phyloP scores from a whole-genome alignment of 176 grass and related monocot species.

The Typha latifolia region DNA sequence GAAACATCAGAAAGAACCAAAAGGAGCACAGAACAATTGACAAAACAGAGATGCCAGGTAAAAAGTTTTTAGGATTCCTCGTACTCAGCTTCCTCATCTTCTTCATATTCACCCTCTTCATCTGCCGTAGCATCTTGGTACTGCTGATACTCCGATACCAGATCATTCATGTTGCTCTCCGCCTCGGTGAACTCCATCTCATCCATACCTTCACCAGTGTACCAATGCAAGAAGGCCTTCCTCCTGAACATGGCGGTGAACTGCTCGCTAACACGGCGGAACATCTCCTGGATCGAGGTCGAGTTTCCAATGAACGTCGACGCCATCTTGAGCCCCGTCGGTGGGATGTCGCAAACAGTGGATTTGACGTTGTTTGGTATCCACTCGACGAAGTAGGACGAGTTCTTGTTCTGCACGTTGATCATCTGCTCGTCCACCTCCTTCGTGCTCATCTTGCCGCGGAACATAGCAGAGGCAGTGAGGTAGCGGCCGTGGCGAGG shows the following conservation, averaged over 20 bases:
- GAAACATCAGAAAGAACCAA: too few species aligned
- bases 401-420: constrained; percentile 75
- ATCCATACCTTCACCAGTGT: too few species aligned
- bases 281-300: constrained; percentile 78
- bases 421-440: constrained; percentile 88
- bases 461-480: constrained; percentile 73
- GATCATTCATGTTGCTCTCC: too few species aligned
- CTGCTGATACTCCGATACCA: too few species aligned
- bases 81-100: too few species aligned
- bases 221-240: constrained; percentile 17
- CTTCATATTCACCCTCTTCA: too few species aligned
- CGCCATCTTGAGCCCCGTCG: constrained; percentile 56
- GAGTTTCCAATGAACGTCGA: constrained; percentile 73
- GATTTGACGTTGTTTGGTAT: constrained; percentile 76
- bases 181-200: too few species aligned
- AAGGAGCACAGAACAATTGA: too few species aligned
- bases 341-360: constrained; percentile 64
- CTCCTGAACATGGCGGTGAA: constrained; percentile 62
- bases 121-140: too few species aligned
- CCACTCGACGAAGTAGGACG: constrained; percentile 74
- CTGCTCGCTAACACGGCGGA: constrained; percentile 53
- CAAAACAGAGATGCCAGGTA: too few species aligned
- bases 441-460: constrained; percentile 79
- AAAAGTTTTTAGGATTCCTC: too few species aligned
- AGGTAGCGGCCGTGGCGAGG: constrained; percentile 78